Base-by-base conservation (phyloP, 2,329 filamentous ascomycete species). In the Sarocladium brachiariae region DNA sequence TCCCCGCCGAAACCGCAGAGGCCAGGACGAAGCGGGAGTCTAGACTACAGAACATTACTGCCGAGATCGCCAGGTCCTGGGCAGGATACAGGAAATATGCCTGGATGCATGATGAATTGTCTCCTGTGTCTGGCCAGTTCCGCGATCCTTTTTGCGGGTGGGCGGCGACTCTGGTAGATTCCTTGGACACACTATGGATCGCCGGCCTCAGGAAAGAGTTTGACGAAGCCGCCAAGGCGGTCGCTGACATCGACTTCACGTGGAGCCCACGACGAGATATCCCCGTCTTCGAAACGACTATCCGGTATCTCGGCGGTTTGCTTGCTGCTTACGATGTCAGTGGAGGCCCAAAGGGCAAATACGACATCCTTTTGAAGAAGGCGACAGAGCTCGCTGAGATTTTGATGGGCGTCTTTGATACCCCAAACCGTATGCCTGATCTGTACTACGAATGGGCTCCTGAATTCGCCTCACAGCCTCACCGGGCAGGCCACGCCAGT, bases 271-370 rank as follows among this genome's bases (percentile, higher is more conserved):
- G 83, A 46, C 63, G 68, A 33, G 80, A 87, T 45, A 93, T 96
- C 41, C 90, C 89, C n/a, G 76, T 95, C 7, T 96, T 96, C 59
- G 91, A 96, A 68, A 95, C 90, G 1, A 88, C 84, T 10, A 96
- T 97, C 61, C 82, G 92, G 49, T 96, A 96, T 60, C 75, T 97
- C 4, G 92, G 92, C 27, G 92, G 92, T 1, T 71, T 97, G 38
- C 63, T 96, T 37, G 83, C 83, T 34, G 91, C 91, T 6, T 96
- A 92, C 63, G 92, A 97, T 68, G 76, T 96, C 51, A 91, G 87
- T 49, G 86, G 80, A 16, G 81, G 78, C 6, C 59, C 68, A 33
- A 59, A 67, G 7, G 73, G 75, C 33, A 60, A 70, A 13, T 86
- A 95, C 59, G 69, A 76, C 18, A 73, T 86, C 21, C 73, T 95